A percentile compares a stretch with the other conserved stretches of the same genome.
These are phyloP conservation scores for Amaranthus cruentus DNA, from an alignment of 148 eudicot genomes.

Conservation along the genomic window DNA sequence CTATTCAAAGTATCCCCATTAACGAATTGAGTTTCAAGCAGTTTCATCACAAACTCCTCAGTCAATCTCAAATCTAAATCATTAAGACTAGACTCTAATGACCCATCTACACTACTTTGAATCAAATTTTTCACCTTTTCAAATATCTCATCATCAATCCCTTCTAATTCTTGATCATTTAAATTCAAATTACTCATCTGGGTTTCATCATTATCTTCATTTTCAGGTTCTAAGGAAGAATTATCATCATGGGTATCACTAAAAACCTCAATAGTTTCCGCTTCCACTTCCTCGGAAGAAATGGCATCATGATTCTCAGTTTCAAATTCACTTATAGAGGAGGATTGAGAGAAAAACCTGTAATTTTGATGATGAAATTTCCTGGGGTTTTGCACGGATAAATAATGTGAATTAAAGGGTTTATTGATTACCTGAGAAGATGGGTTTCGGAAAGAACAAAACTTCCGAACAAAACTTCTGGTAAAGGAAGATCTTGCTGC, in stretches of 20 bases:
- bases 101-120: conserved; percentile 43
- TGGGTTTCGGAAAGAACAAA: conserved; percentile 9
- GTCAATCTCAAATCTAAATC: conserved; percentile 35
- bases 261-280: conserved; percentile 11
- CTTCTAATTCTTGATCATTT: conserved; percentile 11
- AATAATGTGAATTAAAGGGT: conserved; percentile 15
- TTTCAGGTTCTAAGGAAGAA: conserved; percentile 17
- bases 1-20: conserved; percentile 50
- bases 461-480: conserved; percentile 20
- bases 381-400: conserved; percentile 5
- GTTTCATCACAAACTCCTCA: conserved; percentile 58
- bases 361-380: conserved; percentile 23
- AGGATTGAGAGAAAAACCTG: conserved; percentile 37
- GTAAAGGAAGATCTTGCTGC: conserved; percentile 23
- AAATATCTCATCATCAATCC: conserved; percentile 40
- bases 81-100: conserved; percentile 48
- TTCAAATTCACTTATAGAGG: conserved; percentile 30
- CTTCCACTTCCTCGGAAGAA: conserved; percentile 25
- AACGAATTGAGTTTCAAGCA: conserved; percentile 49
- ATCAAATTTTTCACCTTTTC: conserved; percentile 58
- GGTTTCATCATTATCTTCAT: conserved; percentile 12
- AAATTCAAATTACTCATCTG: conserved; percentile 14
- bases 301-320: conserved; percentile 21
- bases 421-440: conserved; percentile 31
- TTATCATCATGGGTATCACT: conserved; percentile 16